Evolutionary conservation across 345 rosid species (phyloP).

Genomic region (Reutealis trisperma): DNA sequence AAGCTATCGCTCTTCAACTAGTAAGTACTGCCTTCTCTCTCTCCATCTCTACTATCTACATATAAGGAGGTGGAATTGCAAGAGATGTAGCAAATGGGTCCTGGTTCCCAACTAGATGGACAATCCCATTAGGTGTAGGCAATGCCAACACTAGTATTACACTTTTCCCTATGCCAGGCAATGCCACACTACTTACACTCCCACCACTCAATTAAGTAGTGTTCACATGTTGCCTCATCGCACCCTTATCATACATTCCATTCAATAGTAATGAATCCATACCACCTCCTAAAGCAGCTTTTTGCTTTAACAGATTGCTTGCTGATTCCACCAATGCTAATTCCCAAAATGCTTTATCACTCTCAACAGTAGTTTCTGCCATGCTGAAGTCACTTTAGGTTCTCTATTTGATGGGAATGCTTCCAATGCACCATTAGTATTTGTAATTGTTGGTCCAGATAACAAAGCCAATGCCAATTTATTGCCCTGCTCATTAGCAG

Average conservation of each 20-base stretch:
- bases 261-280: constrained; percentile 28
- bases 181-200: constrained; percentile 31
- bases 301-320: constrained; percentile 29
- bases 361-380: constrained; percentile 34
- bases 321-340: constrained; percentile 29
- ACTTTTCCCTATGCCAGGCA: constrained; percentile 18
- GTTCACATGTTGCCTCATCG: constrained; percentile 31
- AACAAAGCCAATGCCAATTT: constrained; percentile 31
- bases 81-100: constrained; percentile 34
- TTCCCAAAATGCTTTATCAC: constrained; percentile 29
- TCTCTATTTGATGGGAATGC: constrained; percentile 21
- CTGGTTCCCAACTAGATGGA: constrained; percentile 23
- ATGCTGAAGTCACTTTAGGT: constrained; percentile 27
- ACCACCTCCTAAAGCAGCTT: constrained; percentile 25
- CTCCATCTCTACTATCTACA: constrained; percentile 34
- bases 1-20: constrained; percentile 26
- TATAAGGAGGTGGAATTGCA: constrained; percentile 34
- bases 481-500: constrained; percentile 26
- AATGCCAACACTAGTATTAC: constrained; percentile 24
- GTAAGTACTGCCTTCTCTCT: constrained; percentile 32
- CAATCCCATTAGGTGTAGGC: constrained; percentile 31
- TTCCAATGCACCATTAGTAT: constrained; percentile 24
- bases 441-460: constrained; percentile 6
- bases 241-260: constrained; percentile 35
- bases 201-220: constrained; percentile 18